Percentiles rank a stretch among this genome's conserved stretches.
Evolutionary conservation across 257 asterid genomes (phyloP).

Genomic region (Nicotiana undulata): DNA sequence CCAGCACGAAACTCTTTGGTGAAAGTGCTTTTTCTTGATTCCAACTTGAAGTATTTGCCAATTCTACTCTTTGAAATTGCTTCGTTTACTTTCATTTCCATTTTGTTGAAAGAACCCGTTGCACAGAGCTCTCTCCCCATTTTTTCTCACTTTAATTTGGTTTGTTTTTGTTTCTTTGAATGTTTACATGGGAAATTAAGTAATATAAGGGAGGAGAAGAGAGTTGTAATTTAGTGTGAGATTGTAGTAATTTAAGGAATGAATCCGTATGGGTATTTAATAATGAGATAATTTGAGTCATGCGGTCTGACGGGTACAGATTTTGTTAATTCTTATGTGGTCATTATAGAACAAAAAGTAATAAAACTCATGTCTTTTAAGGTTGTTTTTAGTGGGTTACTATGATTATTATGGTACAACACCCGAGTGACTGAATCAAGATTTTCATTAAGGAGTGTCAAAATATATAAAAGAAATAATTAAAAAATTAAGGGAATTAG

Average conservation of each 20-base stretch:
- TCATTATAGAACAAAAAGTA: conserved; percentile 21
- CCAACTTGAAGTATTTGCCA: conserved; percentile 59
- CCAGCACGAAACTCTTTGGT: conserved; percentile 53
- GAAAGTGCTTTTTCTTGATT: conserved; percentile 41
- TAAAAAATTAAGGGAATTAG: too few relatives aligned
- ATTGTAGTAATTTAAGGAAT: neutral
- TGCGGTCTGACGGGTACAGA: conserved; percentile 20
- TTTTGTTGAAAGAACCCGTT: conserved; percentile 23
- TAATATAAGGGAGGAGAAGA: neutral
- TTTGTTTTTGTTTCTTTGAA: neutral
- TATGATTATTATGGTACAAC: conserved; percentile 20
- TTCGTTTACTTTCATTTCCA: conserved; percentile 32
- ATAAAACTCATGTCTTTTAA: conserved; percentile 36
- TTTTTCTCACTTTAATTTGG: neutral
- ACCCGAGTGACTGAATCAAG: too few relatives aligned
- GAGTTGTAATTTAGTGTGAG: neutral
- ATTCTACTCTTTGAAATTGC: conserved; percentile 37
- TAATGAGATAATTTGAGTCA: neutral
- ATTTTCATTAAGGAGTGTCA: too few relatives aligned
- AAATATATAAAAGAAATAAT: too few relatives aligned
- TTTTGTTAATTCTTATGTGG: conserved; percentile 21
- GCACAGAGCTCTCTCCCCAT: conserved; percentile 36
- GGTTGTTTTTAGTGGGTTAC: conserved; percentile 22
- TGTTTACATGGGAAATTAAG: neutral
- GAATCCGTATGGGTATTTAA: neutral